Evolutionary conservation across 441 rosid species (phyloP), one percentile per base, ranked within the genome.

Genomic region (Erodium texanum): DNA sequence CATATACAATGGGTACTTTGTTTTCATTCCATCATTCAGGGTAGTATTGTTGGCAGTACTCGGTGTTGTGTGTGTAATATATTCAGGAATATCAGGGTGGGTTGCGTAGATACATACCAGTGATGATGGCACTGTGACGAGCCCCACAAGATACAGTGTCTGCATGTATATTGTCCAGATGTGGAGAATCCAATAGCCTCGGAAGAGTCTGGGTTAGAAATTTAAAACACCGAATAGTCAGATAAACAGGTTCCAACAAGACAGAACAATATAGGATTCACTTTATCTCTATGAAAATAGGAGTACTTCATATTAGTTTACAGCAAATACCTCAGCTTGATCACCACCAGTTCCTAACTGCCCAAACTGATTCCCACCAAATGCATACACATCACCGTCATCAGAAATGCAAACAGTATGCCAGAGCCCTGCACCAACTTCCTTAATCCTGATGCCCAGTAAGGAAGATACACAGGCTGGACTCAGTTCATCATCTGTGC

Each of bases 301-400:
- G 61, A 20, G 24, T 7, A 56, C 11, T 18, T 54, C 1, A 10
- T 34, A 58, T 18, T 45, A 66, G 64, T 68, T 54, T 61, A 58
- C 66, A 36, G 32, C 52, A 41, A 0, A 0, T 92, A 95, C 98
- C 97, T 95, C 98, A 20, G 97, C 96, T 76, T 95, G 96, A 73
- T 95, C 99, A 77, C 81, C 73, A 29, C 99, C 99, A 70, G 97
- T 90, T 74, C 99, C 99, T 75, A 95, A 76, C 77, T 95, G 99
- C 63, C 98, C 96, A 79, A 95, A 95, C 78, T 95, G 99, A 78
- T 95, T 95, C 75, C 99, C 98, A 19, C 99, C 99, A 81, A 95
- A 92, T 0, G 90, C 76, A 70, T 95, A 95, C 71, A 87, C 90
- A 77, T 83, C 95, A 38, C 99, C 98, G 63, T 92, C 92, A 18